phyloP scores from a whole-genome alignment of 2,329 filamentous ascomycete genomes.

The Catunica adiposa region DNA sequence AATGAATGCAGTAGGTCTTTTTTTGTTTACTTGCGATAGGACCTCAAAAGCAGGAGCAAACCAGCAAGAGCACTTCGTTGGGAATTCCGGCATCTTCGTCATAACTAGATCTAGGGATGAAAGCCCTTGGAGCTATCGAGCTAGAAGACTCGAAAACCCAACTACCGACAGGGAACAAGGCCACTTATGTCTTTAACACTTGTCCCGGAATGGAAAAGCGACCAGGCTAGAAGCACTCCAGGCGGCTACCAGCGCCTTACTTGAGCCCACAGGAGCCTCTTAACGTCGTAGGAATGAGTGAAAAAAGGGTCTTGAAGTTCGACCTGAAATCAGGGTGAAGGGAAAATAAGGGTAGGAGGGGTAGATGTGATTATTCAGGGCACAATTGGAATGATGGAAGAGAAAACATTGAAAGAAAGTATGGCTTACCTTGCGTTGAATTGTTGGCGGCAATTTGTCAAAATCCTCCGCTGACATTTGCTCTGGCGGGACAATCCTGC shows the following conservation, averaged over 20 bases:
- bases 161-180: background rate
- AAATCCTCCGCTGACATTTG: slow-evolving; percentile 15
- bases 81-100: too few species aligned
- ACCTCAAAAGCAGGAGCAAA: too few species aligned
- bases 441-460: slow-evolving; percentile 14
- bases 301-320: background rate
- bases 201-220: background rate
- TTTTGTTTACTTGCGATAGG: too few species aligned
- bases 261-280: background rate
- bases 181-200: background rate
- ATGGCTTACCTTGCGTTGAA: slow-evolving; percentile 16
- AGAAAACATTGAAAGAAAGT: background rate
- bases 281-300: background rate
- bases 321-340: background rate
- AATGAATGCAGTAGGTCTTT: too few species aligned
- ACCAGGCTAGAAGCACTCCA: too few species aligned
- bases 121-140: too few species aligned
- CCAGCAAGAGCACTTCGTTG: too few species aligned
- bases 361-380: background rate
- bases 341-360: background rate
- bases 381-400: background rate
- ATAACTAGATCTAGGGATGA: too few species aligned
- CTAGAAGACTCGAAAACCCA: too few species aligned
- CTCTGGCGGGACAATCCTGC: slow-evolving; percentile 3
- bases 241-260: background rate